A percentile compares a stretch with the other conserved stretches of the same genome.
These are phyloP conservation scores for Physaria fendleri DNA, from an alignment of 345 rosid species.

Conservation along the genomic window DNA sequence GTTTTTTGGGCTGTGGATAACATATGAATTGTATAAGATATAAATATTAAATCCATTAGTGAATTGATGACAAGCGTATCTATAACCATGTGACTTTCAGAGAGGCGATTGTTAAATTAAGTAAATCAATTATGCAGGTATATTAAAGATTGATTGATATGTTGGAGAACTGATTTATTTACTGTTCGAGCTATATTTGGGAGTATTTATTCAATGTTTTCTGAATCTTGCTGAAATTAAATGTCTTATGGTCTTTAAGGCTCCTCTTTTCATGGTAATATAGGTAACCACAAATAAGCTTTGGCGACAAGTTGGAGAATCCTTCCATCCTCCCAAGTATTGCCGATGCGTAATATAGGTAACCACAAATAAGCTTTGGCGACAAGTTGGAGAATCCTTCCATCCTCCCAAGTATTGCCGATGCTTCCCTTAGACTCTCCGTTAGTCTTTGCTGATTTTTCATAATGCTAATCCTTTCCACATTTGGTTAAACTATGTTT, in stretches of 20 bases:
- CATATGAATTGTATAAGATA: constrained; percentile 7
- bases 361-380: constrained; percentile 70
- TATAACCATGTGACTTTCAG: constrained; percentile 1
- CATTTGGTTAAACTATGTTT: not conserved
- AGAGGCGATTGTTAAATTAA: not conserved
- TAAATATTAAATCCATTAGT: not conserved
- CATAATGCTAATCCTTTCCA: constrained; percentile 1
- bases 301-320: constrained; percentile 92
- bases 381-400: constrained; percentile 90
- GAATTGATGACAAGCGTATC: not conserved
- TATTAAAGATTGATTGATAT: constrained; percentile 11
- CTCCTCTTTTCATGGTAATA: constrained; percentile 23
- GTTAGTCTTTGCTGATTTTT: constrained; percentile 1
- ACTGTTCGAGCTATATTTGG: not conserved
- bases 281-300: constrained; percentile 74
- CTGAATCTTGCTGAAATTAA: constrained; percentile 1
- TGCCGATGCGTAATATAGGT: constrained; percentile 63
- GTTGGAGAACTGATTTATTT: not conserved
- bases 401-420: constrained; percentile 79
- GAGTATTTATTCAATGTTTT: not conserved
- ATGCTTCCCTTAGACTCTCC: constrained; percentile 5
- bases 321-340: constrained; percentile 91
- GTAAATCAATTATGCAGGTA: not conserved
- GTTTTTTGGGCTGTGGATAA: not conserved
- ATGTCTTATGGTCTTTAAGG: constrained; percentile 5